Percentiles rank a stretch among this genome's conserved stretches.
These are phyloP conservation scores for Berberis vulgaris DNA, from an alignment of 164 flowering plant genomes.

Conservation along the genomic window DNA sequence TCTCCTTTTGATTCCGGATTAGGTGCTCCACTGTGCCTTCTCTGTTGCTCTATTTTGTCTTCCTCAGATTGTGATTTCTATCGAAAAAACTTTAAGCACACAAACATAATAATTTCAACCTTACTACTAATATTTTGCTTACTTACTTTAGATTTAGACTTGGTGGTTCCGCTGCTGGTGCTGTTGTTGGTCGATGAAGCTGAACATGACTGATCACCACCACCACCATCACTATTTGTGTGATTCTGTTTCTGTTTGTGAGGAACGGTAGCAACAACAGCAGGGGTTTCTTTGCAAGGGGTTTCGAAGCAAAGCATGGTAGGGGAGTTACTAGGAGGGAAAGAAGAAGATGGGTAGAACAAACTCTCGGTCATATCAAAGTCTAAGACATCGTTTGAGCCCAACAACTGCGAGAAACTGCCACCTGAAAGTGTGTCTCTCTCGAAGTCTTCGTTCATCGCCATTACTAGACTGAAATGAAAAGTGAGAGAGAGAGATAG, in stretches of 20 bases:
- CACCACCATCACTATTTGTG: constrained; percentile 24
- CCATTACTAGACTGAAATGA: constrained; percentile 20
- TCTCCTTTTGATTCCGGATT: neutral
- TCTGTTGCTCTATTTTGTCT: neutral
- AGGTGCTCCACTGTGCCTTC: neutral
- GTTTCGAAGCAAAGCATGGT: constrained; percentile 59
- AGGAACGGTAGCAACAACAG: too few species aligned
- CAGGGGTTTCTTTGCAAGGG: constrained; percentile 19
- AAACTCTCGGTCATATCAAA: constrained; percentile 15
- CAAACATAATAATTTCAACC: neutral
- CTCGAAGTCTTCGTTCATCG: constrained; percentile 21
- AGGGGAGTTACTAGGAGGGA: constrained; percentile 21
- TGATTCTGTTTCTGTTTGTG: neutral
- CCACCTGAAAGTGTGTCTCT: constrained; percentile 15
- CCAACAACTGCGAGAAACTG: constrained; percentile 38
- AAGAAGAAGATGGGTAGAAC: constrained; percentile 15
- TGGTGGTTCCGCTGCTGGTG: constrained; percentile 16
- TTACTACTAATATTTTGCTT: neutral
- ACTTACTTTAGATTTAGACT: constrained; percentile 13
- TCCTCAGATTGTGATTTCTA: constrained; percentile 4
- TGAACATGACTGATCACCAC: constrained; percentile 42
- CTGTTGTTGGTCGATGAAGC: constrained; percentile 22
- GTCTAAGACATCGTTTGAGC: constrained; percentile 21
- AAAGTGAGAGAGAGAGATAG: neutral
- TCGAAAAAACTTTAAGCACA: neutral